Evolutionary conservation across 139 green algal species (phyloP).

Genomic region (Chlorella sorokiniana): DNA sequence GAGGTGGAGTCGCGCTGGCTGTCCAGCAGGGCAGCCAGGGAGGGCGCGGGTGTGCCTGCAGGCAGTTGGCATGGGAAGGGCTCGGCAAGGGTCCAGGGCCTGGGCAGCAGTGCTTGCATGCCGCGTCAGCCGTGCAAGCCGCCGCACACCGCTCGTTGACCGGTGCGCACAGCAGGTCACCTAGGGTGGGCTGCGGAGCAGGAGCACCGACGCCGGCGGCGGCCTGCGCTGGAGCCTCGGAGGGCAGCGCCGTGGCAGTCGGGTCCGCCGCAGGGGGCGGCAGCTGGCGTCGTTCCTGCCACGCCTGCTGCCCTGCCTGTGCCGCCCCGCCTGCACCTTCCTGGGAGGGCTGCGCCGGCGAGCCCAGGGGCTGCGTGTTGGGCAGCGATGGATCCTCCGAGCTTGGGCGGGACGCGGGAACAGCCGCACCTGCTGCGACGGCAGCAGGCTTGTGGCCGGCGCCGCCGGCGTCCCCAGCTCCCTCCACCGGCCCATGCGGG

Average conservation of each 20-base stretch:
- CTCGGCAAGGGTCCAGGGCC: neutral
- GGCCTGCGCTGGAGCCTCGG: neutral
- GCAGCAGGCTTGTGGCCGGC: too few relatives aligned
- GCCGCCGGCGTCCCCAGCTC: too few relatives aligned
- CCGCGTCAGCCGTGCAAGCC: too few relatives aligned
- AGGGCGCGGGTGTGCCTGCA: slow-evolving; percentile 12
- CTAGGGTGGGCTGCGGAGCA: neutral
- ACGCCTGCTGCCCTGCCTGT: neutral
- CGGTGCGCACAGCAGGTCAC: neutral
- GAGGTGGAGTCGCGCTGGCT: slow-evolving; percentile 35
- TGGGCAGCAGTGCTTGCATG: neutral
- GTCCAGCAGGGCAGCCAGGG: slow-evolving; percentile 20
- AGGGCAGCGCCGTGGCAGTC: too few relatives aligned
- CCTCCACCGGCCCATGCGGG: neutral
- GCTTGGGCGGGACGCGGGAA: neutral
- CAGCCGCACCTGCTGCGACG: too few relatives aligned
- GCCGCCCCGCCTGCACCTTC: neutral
- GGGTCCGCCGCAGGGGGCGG: neutral
- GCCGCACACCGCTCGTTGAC: neutral
- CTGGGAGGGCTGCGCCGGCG: neutral
- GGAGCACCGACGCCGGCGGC: neutral
- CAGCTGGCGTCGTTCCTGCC: neutral
- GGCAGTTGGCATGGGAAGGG: neutral
- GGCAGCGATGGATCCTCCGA: slow-evolving; percentile 14
- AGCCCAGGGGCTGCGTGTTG: slow-evolving; percentile 10